Evolutionary conservation across 345 rosid genomes (phyloP), one percentile per base, ranked within the genome.

Genomic region (Ceriops decandra): DNA sequence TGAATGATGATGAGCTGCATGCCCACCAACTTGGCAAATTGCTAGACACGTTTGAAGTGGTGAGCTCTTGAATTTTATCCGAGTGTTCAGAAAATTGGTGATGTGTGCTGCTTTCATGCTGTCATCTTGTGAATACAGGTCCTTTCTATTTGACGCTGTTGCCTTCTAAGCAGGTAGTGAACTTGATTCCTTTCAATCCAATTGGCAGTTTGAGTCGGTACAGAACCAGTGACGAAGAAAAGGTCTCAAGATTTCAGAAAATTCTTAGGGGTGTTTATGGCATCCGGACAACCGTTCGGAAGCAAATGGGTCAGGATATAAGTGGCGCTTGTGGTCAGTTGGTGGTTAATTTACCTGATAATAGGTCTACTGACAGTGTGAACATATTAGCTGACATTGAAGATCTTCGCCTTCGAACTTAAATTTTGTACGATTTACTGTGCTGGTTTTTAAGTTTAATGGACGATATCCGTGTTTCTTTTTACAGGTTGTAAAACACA

Each of bases 321-420:
- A 87, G 91, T 13, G 95, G 98, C 0, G 99, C 98, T 10, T 95
- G 99, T 52, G 95, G 99, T 61, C 99, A 95, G 87, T 82, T 95
- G 72, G 99, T 90, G 31, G 89, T 91, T 52, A 83, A 79, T 67
- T 80, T 73, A 61, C 83, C 93, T 4, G 80, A 76, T 66, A 85
- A 82, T 62, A 79, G 63, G 28, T 56, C 80, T 31, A 54, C 46
- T 11, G 71, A 75, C 47, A 78, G 47, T 74, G 69, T 64, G 19
- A 70, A 66, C 63, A 80, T 62, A 26, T 73, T 81, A 58, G 72
- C 82, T 7, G 99, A 95, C 81, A 91, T 95, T n/a, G 99, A 95
- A 84, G 99, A 95, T 84, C 74, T 91, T n/a, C 80, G 73, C 54
- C 69, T 83, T 58, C 71, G 78, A 84, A 28, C 62, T 28, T 67